A percentile compares a stretch with the other conserved stretches of the same genome.
These are phyloP conservation scores for Ziziphus jujuba DNA, from an alignment of 306 rosid genomes.

Conservation along the genomic window DNA sequence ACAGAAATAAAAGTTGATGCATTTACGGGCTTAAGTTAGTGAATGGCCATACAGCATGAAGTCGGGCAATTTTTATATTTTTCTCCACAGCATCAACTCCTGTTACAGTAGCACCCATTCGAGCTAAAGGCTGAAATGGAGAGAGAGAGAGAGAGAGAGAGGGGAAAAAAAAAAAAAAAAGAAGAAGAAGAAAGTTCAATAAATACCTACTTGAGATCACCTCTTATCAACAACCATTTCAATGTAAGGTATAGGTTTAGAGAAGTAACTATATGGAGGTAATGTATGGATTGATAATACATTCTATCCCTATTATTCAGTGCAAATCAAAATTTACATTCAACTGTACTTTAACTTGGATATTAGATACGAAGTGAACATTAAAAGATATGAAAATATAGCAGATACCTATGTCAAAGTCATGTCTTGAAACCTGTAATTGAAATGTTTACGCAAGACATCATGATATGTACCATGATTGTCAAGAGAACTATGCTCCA, in stretches of 20 bases:
- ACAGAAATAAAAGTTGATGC: background rate
- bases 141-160: too few species aligned
- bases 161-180: background rate
- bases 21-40: constrained; percentile 9
- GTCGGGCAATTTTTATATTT: constrained; percentile 82
- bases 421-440: too few species aligned
- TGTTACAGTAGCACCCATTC: constrained; percentile 87
- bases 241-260: background rate
- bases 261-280: background rate
- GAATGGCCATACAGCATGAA: constrained; percentile 76
- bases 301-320: background rate
- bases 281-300: background rate
- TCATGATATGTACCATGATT: too few species aligned
- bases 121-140: constrained; percentile 87
- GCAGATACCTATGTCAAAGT: too few species aligned
- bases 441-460: too few species aligned
- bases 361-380: background rate
- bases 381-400: too few species aligned
- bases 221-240: background rate
- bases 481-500: too few species aligned
- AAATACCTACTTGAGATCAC: constrained; percentile 15
- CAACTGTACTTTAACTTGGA: background rate
- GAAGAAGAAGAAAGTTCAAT: background rate
- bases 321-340: background rate
- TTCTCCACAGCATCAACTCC: constrained; percentile 87